Evolutionary conservation across 768 basidiomycete species (phyloP).

Genomic region (Pulveroboletus ravenelii): DNA sequence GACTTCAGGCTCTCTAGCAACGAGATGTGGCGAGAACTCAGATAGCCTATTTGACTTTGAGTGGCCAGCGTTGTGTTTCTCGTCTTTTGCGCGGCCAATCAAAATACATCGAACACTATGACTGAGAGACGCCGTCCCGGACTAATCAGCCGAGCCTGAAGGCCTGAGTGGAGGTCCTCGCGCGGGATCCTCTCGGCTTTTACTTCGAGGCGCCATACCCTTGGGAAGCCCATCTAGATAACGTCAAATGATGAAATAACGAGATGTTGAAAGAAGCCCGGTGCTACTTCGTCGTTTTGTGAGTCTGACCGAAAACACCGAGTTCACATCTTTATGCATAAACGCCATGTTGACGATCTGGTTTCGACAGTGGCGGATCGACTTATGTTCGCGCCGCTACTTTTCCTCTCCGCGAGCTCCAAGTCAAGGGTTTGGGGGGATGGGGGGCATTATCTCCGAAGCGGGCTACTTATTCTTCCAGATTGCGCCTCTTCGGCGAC

Average conservation of each 20-base stretch:
- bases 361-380: constrained; percentile 13
- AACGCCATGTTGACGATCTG: constrained; percentile 9
- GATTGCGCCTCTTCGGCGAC: not conserved
- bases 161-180: not conserved
- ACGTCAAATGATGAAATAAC: not conserved
- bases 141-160: not conserved
- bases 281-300: not conserved
- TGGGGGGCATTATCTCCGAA: not conserved
- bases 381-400: constrained; percentile 1
- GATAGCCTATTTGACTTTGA: not conserved
- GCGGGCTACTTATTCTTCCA: not conserved
- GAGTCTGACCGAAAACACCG: not conserved
- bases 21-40: not conserved
- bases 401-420: not conserved
- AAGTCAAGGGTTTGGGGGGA: not conserved
- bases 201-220: not conserved
- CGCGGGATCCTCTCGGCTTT: not conserved
- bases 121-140: not conserved
- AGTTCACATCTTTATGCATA: not conserved
- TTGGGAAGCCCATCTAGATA: not conserved
- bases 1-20: not conserved
- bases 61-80: not conserved
- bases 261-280: not conserved
- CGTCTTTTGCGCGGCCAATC: not conserved
- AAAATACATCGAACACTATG: not conserved